These are phyloP conservation scores for Monosporascus cannonballus DNA, from an alignment of 2,329 filamentous ascomycete genomes.

Conservation along the genomic window DNA sequence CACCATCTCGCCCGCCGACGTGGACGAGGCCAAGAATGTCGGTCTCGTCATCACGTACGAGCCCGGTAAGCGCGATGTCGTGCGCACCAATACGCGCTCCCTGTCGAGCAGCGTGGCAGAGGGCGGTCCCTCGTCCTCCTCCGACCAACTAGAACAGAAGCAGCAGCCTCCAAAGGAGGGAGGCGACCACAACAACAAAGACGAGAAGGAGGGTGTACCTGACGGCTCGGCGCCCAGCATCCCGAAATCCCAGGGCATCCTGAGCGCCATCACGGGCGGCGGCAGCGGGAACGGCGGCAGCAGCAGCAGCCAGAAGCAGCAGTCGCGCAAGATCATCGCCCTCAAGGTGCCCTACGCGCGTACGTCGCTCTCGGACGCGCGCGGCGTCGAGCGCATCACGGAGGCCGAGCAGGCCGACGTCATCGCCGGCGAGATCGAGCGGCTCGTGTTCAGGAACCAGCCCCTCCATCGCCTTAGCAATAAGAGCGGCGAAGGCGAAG, in stretches of 20 bases:
- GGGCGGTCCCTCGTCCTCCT: conserved; percentile 24
- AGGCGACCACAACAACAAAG: not conserved
- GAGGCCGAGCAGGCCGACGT: conserved; percentile 52
- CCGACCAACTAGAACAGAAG: conserved; percentile 7
- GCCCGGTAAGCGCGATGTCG: conserved; percentile 63
- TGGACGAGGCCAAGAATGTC: conserved; percentile 73
- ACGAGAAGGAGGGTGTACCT: not conserved
- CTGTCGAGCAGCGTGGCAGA: conserved; percentile 48
- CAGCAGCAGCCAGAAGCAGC: conserved; percentile 21
- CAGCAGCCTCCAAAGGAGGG: not conserved
- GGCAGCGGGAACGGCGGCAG: conserved; percentile 1
- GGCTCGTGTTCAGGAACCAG: conserved; percentile 50
- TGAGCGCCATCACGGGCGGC: conserved; percentile 14
- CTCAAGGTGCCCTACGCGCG: conserved; percentile 50
- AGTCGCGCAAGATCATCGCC: conserved; percentile 37
- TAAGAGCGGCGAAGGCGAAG: conserved; percentile 2
- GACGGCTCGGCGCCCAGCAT: conserved; percentile 10
- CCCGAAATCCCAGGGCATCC: conserved; percentile 15
- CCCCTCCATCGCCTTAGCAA: conserved; percentile 17
- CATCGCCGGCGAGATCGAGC: conserved; percentile 72
- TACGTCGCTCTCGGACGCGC: conserved; percentile 49
- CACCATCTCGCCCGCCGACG: conserved; percentile 70
- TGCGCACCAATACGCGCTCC: conserved; percentile 80
- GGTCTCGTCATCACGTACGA: conserved; percentile 77
- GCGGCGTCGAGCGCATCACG: conserved; percentile 38